These are phyloP conservation scores for Saturnispora galanensis DNA, from an alignment of 805 yeast species.

Conservation along the genomic window DNA sequence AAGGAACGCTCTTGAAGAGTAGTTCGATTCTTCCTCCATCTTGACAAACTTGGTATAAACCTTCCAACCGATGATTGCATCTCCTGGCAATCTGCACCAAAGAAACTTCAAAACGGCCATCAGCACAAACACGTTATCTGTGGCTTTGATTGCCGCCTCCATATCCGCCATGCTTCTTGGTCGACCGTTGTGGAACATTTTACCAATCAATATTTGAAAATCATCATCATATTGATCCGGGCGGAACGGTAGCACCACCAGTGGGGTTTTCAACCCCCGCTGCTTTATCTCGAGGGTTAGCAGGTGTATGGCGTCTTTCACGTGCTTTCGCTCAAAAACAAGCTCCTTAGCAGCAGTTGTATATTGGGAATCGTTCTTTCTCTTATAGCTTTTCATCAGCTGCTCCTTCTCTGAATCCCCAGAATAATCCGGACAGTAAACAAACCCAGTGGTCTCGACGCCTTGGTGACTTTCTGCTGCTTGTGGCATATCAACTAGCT, in stretches of 20 bases:
- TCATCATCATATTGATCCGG: conserved; percentile 56
- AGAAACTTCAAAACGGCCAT: conserved; percentile 69
- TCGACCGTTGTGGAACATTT: conserved; percentile 42
- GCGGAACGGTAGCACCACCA: conserved; percentile 66
- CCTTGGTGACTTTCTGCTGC: not conserved
- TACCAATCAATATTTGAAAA: conserved; percentile 46
- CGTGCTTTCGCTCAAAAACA: conserved; percentile 52
- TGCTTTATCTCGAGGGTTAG: conserved; percentile 66
- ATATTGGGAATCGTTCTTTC: conserved; percentile 23
- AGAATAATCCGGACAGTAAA: conserved; percentile 23
- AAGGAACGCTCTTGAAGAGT: conserved; percentile 64
- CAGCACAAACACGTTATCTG: conserved; percentile 56
- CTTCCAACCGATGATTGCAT: conserved; percentile 79
- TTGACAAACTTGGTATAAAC: conserved; percentile 62
- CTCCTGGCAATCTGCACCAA: conserved; percentile 78
- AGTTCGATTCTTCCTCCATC: conserved; percentile 54
- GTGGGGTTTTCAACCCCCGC: conserved; percentile 64
- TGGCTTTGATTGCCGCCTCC: conserved; percentile 34
- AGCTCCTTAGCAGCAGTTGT: conserved; percentile 20
- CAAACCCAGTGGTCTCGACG: conserved; percentile 19
- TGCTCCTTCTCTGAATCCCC: conserved; percentile 22
- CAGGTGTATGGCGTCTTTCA: conserved; percentile 56
- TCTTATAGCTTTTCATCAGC: conserved; percentile 16
- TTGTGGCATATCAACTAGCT: too few species aligned
- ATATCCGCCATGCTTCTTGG: conserved; percentile 32